phyloP scores from a whole-genome alignment of 116 monocot genomes.

The Trichopus zeylanicus region DNA sequence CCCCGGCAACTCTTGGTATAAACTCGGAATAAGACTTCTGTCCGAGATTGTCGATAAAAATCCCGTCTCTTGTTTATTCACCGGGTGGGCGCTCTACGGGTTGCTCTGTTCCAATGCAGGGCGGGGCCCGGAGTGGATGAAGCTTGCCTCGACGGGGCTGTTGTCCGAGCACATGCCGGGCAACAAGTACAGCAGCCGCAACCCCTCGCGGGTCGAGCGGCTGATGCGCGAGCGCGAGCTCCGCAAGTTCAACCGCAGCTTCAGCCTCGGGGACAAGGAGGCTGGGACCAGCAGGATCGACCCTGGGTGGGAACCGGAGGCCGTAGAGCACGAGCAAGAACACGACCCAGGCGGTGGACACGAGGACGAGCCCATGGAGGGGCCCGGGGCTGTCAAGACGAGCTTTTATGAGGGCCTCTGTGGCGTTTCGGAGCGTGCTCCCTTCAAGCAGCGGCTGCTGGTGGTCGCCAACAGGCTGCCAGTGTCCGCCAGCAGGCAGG shows the following conservation, averaged over 20 bases:
- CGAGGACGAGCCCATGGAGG: constrained; percentile 1
- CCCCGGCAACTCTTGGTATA: no score
- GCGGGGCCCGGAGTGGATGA: not conserved
- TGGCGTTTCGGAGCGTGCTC: constrained; percentile 11
- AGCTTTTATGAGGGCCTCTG: not conserved
- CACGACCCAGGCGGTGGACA: not conserved
- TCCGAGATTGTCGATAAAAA: no score
- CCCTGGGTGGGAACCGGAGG: not conserved
- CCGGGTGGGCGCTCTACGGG: not conserved
- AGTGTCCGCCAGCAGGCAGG: constrained; percentile 70
- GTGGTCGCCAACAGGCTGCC: constrained; percentile 92
- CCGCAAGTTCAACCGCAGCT: constrained; percentile 24
- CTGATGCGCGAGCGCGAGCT: constrained; percentile 55
- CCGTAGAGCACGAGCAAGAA: not conserved
- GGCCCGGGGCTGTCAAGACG: not conserved
- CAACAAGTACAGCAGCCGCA: constrained; percentile 31
- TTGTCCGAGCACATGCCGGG: constrained; percentile 23
- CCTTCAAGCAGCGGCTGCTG: constrained; percentile 68
- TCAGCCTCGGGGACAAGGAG: constrained; percentile 11
- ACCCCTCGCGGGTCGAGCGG: constrained; percentile 46
- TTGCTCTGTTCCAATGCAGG: not conserved
- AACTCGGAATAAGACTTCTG: no score
- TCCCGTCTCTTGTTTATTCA: no score
- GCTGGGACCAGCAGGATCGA: constrained; percentile 7
- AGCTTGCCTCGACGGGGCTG: constrained; percentile 1